A percentile compares a stretch with the other conserved stretches of the same genome.
Evolutionary conservation across 345 rosid species (phyloP).

Genomic region (Streptanthus diversifolius): DNA sequence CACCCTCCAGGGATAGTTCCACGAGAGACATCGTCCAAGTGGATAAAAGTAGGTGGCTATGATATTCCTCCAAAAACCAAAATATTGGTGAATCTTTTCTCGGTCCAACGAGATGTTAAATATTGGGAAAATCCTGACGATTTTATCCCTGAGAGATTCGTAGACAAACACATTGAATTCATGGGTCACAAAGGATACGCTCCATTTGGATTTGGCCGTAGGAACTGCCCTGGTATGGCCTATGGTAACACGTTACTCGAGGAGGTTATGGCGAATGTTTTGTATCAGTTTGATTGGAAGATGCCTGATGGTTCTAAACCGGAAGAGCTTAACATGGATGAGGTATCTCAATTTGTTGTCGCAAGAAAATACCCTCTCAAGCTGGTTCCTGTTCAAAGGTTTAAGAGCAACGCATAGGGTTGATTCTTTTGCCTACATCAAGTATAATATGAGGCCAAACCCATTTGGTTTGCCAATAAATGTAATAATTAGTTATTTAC

Average conservation of each 20-base stretch:
- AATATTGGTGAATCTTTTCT: slow-evolving; percentile 12
- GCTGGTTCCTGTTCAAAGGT: too few species aligned
- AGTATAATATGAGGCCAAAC: too few species aligned
- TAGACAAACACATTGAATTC: slow-evolving; percentile 2
- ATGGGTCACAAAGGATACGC: slow-evolving; percentile 22
- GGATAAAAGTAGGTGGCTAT: slow-evolving; percentile 3
- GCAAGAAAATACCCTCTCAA: too few species aligned
- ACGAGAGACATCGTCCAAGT: background rate
- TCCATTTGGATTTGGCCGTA: slow-evolving; percentile 30
- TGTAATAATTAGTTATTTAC: too few species aligned
- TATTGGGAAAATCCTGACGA: slow-evolving; percentile 29
- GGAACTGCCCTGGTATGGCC: slow-evolving; percentile 27
- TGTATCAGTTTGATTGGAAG: slow-evolving; percentile 18
- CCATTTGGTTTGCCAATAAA: too few species aligned
- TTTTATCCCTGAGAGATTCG: slow-evolving; percentile 26
- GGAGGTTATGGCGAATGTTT: slow-evolving; percentile 12
- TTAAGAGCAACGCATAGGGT: too few species aligned
- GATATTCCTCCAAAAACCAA: slow-evolving; percentile 21
- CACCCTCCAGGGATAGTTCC: slow-evolving; percentile 24
- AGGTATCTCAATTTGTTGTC: background rate
- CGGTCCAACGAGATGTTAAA: slow-evolving; percentile 19
- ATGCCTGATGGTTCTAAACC: background rate
- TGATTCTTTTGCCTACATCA: too few species aligned
- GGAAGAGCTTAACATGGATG: slow-evolving; percentile 18
- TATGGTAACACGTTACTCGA: slow-evolving; percentile 9